Base-by-base conservation (phyloP, 192 early-diverging fungal species). In the Jimgerdemannia lactiflua region DNA sequence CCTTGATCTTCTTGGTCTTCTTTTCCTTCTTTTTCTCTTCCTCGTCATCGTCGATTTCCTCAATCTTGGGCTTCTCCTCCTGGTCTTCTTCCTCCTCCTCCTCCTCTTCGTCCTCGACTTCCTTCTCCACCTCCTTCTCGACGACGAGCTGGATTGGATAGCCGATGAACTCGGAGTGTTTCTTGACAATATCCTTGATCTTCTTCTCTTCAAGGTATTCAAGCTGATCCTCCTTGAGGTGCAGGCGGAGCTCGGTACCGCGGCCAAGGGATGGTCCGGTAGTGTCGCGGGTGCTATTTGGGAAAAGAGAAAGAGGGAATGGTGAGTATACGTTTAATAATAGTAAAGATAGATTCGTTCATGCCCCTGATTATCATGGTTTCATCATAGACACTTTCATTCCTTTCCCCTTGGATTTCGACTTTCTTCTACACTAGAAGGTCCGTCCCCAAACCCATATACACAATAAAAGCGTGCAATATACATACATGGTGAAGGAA, bases 161-260 rank as follows among this genome's bases (percentile, higher is more conserved):
- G 74, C 92, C 92, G 81, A 99, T 99, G 88, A 99, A 99, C 84
- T 99, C 97, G 77, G 98, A 99, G 94, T 99, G 96, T 93, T 98
- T 98, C 94, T 99, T 98, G 87, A 99, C 93, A 74, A 98, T 93
- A 82, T 99, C 97, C 91, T 98, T 97, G 88, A 99, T 97, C 81
- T 92, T 92, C 88, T 94, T 95, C 92, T 98, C 97, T 89, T 99
- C 97, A 78, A 99, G 93, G 89, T 97, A 99, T 86, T 99, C 97
- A 73, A 91, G 75, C 85, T 95, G 95, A 86, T 98, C 97, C 86
- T 99, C 98, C 93, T 99, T 99, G 86, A 99, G 89, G 93, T 90
- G 91, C 76, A 99, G 93, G 78, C 92, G 92, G 86, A 99, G 94
- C 86, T 95, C 91, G 77, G 93, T 92, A 89, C 98, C 98, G 76